Evolutionary conservation across 768 basidiomycete species (phyloP), one percentile per base, ranked within the genome.

Genomic region (Boletales sp.): DNA sequence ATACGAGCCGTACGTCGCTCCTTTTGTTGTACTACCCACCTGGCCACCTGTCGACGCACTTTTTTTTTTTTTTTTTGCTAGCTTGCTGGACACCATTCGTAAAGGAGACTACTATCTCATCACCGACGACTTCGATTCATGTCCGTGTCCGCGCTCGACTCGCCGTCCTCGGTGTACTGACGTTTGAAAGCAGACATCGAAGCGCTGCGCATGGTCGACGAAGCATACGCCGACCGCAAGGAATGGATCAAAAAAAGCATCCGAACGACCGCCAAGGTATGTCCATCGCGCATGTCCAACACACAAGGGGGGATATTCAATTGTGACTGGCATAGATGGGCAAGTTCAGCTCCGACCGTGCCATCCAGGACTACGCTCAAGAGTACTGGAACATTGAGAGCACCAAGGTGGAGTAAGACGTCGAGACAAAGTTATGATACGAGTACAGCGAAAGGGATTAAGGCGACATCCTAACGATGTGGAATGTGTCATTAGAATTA

Each of bases 201-300:
- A 52, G 93, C 94, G 8, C 75, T 93, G 50, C 72, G 69, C 37
- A 86, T 95, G 80, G 90, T 97, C 35, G 94, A 99, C 62, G 82
- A 89, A 57, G 89, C 88, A 0, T 98, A 92, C 70, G 72, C 75
- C 39, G 87, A 98, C 63, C 82, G 78, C 50, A 79, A 83, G 0
- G 86, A 88, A 56, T 98, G 97, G 97, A 81, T 84, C 67, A 90
- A 91, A 74, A 97, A 94, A 74, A 87, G 84, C 15, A 92, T 94
- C 66, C 70, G 77, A 40, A 94, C 91, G 13, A 83, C 85, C 6
- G 87, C 87, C 32, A 89, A 87, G 76, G 83, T 82, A 12, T 21
- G 21, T 21, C 21, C 21, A 21, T 21, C 11, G 4, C 32, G 11
- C 19, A 50, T 47, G 88, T 89, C 75, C 44, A 88, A 82, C 12